Evolutionary conservation across 2,329 filamentous ascomycete species (phyloP), one percentile per base, ranked within the genome.

Genomic region (Sporothrix curviconia): DNA sequence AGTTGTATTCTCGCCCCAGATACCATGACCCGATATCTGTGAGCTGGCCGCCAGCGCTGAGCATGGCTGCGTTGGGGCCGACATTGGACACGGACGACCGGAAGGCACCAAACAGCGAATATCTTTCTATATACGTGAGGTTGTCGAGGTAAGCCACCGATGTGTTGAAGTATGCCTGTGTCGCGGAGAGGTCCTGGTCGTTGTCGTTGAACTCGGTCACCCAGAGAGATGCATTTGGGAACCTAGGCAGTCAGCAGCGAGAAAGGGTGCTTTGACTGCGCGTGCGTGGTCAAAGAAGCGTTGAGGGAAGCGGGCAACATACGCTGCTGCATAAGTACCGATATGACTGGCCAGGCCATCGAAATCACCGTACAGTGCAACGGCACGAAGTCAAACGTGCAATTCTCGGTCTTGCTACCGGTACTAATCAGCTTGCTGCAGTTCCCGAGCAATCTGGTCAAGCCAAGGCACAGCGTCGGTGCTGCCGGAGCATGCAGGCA

Each of bases 21-120:
- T 92, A 94, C 85, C 85, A 87, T 2, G 80, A 78, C 0, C 89
- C 89, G 62, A 92, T 87, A 63, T 90, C 83, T 1, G 89, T 92
- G 61, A 94, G 72, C 60, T 82, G 66, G 42, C 89, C 89, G 15
- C 81, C 76, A 42, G 81, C 74, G 65, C 83, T 85, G 47, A 92
- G 75, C 76, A 94, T 86, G 1, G 84, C 81, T 1, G 79, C 83
- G 60, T 91, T 89, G 3, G 84, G 77, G 0, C 89, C 89, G 7
- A 92, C 84, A 63, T 91, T 92, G 61, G 85, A 87, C 15, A 81
- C 81, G 51, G 78, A 73, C 3, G 81, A 83, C 54, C 87, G 80
- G 67, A 92, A 92, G 8, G 85, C 79, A 46, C 87, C 89, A 65
- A 91, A 94, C 69, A 87, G 87, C 0, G 85, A 84, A 69, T 92